Percentiles rank a stretch among this genome's conserved stretches.
phyloP scores from a whole-genome alignment of 371 early-diverging fungal genomes.

The Ecytonucleospora hepatopenaei region DNA sequence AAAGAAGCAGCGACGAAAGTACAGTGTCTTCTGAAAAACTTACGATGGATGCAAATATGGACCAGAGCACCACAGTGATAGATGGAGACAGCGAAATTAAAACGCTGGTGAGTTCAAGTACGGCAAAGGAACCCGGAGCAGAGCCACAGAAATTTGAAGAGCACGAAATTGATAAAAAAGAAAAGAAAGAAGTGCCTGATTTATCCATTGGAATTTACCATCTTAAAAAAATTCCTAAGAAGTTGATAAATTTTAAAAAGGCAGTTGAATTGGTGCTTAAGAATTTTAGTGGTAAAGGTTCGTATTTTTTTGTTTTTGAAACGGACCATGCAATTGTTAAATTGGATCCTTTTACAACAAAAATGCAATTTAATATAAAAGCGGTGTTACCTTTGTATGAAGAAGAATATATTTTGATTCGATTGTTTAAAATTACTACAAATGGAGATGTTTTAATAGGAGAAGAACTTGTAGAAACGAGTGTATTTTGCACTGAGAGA shows the following conservation, averaged over 20 bases:
- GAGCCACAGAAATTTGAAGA: background rate
- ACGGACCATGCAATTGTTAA: conserved; percentile 22
- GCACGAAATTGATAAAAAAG: background rate
- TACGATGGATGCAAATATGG: background rate
- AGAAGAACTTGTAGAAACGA: conserved; percentile 26
- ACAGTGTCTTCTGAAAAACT: background rate
- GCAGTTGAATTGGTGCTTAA: conserved; percentile 29
- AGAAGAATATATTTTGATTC: conserved; percentile 18
- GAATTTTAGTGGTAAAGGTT: conserved; percentile 32
- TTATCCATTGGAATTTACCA: conserved; percentile 26
- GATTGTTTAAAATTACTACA: conserved; percentile 41
- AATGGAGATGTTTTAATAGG: conserved; percentile 45
- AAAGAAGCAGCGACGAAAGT: background rate
- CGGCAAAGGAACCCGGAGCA: background rate
- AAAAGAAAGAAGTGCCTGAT: background rate
- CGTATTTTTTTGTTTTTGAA: conserved; percentile 44
- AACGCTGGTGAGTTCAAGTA: background rate
- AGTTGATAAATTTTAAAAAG: conserved; percentile 29
- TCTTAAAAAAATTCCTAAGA: background rate
- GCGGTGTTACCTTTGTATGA: conserved; percentile 34
- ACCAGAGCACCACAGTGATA: background rate
- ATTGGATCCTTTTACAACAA: conserved; percentile 43
- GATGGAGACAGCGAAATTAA: background rate
- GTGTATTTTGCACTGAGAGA: background rate
- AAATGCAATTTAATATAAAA: conserved; percentile 15